phyloP scores from a whole-genome alignment of 148 eudicot genomes.

The Rhododendron molle region DNA sequence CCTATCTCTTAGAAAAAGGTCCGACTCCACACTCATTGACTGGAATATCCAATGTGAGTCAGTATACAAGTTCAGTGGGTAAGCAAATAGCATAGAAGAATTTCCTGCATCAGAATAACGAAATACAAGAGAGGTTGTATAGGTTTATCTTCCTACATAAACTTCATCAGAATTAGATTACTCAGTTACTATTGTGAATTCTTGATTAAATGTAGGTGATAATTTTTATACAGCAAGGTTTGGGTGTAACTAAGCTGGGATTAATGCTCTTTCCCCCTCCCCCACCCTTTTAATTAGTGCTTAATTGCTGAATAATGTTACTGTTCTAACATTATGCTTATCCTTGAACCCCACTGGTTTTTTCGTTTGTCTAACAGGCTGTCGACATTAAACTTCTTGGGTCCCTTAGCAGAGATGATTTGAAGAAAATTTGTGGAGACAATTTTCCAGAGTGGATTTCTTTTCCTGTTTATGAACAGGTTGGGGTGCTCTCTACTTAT shows the following conservation, averaged over 20 bases:
- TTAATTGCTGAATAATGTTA: neutral
- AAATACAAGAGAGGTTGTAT: neutral
- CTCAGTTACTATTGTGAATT: neutral
- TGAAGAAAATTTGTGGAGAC: conserved; percentile 94
- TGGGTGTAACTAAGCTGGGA: neutral
- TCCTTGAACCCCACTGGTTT: neutral
- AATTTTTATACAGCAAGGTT: neutral
- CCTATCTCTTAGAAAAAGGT: neutral
- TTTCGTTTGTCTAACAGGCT: conserved; percentile 50
- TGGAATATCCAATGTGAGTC: neutral
- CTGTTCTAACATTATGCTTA: neutral
- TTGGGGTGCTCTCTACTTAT: conserved; percentile 19
- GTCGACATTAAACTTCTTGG: conserved; percentile 83
- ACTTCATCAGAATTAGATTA: neutral
- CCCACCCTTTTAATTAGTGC: neutral
- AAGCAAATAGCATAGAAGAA: neutral
- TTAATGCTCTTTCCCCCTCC: neutral
- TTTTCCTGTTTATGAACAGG: conserved; percentile 96
- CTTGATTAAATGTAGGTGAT: neutral
- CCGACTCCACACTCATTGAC: neutral
- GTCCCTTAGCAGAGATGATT: conserved; percentile 78
- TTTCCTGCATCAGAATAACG: neutral
- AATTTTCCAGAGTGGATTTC: conserved; percentile 93
- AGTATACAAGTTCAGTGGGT: neutral
- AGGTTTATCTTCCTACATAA: neutral